Percentiles rank a stretch among this genome's conserved stretches.
phyloP scores from a whole-genome alignment of 1,139 yeast genomes.

The Candida sp. region DNA sequence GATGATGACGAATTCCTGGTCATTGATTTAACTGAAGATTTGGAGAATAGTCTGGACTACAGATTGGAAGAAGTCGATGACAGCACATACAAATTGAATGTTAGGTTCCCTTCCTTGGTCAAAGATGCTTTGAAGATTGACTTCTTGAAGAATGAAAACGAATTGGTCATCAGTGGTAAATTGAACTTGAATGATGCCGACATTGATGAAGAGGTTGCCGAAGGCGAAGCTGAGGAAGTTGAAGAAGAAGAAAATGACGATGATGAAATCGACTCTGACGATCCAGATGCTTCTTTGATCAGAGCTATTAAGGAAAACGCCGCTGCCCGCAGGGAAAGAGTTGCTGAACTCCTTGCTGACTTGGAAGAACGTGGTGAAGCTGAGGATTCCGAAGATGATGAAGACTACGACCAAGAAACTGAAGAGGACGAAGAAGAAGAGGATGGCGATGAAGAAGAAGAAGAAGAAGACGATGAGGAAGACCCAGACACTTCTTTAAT shows the following conservation, averaged over 20 bases:
- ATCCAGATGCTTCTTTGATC: slow-evolving; percentile 22
- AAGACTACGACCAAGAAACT: slow-evolving; percentile 31
- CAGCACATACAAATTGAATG: slow-evolving; percentile 43
- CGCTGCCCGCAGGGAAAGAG: slow-evolving; percentile 25
- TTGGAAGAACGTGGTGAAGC: slow-evolving; percentile 17
- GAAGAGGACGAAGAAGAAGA: slow-evolving; percentile 24
- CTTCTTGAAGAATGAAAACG: slow-evolving; percentile 47
- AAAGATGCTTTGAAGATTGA: slow-evolving; percentile 48
- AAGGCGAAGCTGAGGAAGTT: slow-evolving; percentile 14
- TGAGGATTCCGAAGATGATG: slow-evolving; percentile 38
- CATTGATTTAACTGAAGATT: slow-evolving; percentile 48
- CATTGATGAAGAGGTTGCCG: slow-evolving; percentile 15
- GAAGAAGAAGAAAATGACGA: slow-evolving; percentile 22
- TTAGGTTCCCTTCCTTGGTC: slow-evolving; percentile 49
- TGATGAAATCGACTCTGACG: slow-evolving; percentile 32
- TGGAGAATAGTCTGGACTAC: slow-evolving; percentile 50
- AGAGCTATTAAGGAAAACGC: slow-evolving; percentile 23
- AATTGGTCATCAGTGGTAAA: slow-evolving; percentile 47
- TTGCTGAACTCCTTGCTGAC: slow-evolving; percentile 13
- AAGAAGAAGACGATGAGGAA: too few relatives aligned
- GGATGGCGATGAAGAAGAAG: slow-evolving; percentile 19
- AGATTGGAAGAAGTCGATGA: slow-evolving; percentile 46
- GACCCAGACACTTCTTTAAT: too few relatives aligned
- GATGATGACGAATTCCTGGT: slow-evolving; percentile 37
- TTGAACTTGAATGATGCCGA: slow-evolving; percentile 37